Base-by-base conservation (phyloP, 2,329 filamentous ascomycete species). In the Diaporthe humulicola region DNA sequence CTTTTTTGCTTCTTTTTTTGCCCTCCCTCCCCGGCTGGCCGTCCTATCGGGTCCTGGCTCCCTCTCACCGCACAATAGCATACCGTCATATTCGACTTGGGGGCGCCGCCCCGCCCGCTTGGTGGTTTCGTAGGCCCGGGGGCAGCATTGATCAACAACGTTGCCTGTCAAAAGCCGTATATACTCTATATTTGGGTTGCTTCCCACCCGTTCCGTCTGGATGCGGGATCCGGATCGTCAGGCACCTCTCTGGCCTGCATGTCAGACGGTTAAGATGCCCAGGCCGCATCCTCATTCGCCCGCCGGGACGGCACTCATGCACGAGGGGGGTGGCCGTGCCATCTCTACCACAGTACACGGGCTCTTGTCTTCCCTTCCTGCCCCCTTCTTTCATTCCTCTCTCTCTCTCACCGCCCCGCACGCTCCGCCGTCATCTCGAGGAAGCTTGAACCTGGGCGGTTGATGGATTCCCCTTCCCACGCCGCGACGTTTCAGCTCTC, bases 31-130 rank as follows among this genome's bases (percentile, higher is more conserved):
- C 28, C 40, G 9, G 25, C 1, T 33, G 14, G 42, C 33, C 48
- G 64, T 54, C 64, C 64, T 69, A 69, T 69, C 64, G 64, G 64
- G 64, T 69, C 64, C n/a, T 40, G 22, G 7, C 30, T 28, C 48
- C 5, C 30, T 52, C 64, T 69, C 64, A 54, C 64, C 48, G 64
- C 48, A 69, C 33, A 50, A 67, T 38, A 54, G 45, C 14, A 50
- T 28, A 17, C 64, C 22, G 48, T 69, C 48, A 69, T 54, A 40
- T 38, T 69, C 30, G 48, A 54, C 19, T 40, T 67, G 30, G 64
- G 64, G 30, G 64, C 42, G 48, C 40, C 33, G 48, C 64, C 64
- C 25, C 6, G 6, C 38, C 60, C 9, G 38, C 40, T 22, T 7
- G 38, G 6, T 12, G 15, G 48, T 52, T 9, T 52, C n/a, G 48